phyloP scores from a whole-genome alignment of 192 early-diverging fungal genomes.

The Backusella australiensis region DNA sequence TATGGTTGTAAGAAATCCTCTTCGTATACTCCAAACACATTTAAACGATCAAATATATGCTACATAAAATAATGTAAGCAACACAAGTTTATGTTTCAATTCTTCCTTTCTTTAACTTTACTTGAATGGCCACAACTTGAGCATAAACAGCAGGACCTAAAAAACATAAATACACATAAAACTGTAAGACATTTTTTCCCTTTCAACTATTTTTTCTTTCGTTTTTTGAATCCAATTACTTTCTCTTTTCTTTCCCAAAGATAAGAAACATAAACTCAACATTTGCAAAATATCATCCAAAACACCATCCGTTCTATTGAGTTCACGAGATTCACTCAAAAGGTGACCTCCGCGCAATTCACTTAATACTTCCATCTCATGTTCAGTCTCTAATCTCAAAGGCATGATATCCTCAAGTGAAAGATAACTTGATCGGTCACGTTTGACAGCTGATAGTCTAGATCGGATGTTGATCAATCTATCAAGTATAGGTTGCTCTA shows the following conservation, averaged over 20 bases:
- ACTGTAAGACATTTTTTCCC: not conserved
- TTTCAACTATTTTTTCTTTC: not conserved
- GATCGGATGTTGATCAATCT: slow-evolving; percentile 60
- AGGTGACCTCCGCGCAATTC: slow-evolving; percentile 20
- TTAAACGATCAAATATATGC: slow-evolving; percentile 62
- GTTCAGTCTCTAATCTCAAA: slow-evolving; percentile 54
- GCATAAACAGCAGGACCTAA: slow-evolving; percentile 34
- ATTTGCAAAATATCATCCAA: slow-evolving; percentile 76
- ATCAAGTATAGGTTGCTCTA: slow-evolving; percentile 61
- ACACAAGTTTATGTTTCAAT: not conserved
- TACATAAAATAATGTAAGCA: slow-evolving; percentile 20
- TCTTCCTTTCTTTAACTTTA: not conserved
- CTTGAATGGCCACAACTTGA: slow-evolving; percentile 30
- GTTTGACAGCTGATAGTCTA: slow-evolving; percentile 66
- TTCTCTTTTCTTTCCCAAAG: slow-evolving; percentile 73
- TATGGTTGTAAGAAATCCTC: slow-evolving; percentile 57
- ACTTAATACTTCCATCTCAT: slow-evolving; percentile 42
- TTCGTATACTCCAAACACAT: slow-evolving; percentile 58
- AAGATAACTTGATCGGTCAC: slow-evolving; percentile 67
- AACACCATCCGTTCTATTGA: slow-evolving; percentile 59
- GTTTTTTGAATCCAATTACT: slow-evolving; percentile 27
- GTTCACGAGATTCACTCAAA: not conserved
- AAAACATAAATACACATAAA: not conserved
- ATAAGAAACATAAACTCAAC: slow-evolving; percentile 71
- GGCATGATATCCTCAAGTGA: slow-evolving; percentile 56